Base-by-base conservation (phyloP, 1,284 basidiomycete genomes). In the Cutaneotrichosporon cyanovorans region DNA sequence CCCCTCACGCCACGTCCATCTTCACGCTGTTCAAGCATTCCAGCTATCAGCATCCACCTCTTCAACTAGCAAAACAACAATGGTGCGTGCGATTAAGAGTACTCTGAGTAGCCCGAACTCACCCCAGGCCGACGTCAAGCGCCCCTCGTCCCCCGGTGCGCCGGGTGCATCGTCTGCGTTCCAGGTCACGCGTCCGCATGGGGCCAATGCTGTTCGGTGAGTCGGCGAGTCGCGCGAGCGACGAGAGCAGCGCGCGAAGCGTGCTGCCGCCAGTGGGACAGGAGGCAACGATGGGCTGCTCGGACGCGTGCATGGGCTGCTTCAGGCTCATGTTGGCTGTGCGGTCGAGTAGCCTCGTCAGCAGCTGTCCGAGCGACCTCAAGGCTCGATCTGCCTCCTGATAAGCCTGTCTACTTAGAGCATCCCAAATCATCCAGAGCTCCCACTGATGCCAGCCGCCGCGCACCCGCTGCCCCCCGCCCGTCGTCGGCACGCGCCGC, bases 401-500 rank as follows among this genome's bases (percentile, higher is more conserved):
- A n/a, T n/a, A n/a, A n/a, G n/a, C n/a, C n/a, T n/a, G n/a, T n/a
- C n/a, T n/a, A n/a, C n/a, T n/a, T n/a, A n/a, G n/a, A n/a, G n/a
- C n/a, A n/a, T n/a, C n/a, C n/a, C n/a, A n/a, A n/a, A n/a, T n/a
- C n/a, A n/a, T n/a, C n/a, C n/a, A n/a, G n/a, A n/a, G n/a, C n/a
- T n/a, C n/a, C n/a, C n/a, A 12, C 25, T 28, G 12, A 28, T 12
- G 8, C 20, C 58, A 91, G 88, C 63, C 84, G 91, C 72, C 80
- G 91, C 66, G 87, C 87, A 51, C 77, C 83, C 41, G 74, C 80
- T 35, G 83, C 77, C 15, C 76, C 83, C 42, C 84, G 81, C 69
- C 91, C 93, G 30, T 88, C 90, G 65, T 93, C 89, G 7, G 74
- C 85, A 16, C 83, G 93, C 41, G 85, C 91, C 33, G 93, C 93